Conservation (phyloP, 2,329 filamentous ascomycete genomes). For the Lachnellula occidentalis region DNA sequence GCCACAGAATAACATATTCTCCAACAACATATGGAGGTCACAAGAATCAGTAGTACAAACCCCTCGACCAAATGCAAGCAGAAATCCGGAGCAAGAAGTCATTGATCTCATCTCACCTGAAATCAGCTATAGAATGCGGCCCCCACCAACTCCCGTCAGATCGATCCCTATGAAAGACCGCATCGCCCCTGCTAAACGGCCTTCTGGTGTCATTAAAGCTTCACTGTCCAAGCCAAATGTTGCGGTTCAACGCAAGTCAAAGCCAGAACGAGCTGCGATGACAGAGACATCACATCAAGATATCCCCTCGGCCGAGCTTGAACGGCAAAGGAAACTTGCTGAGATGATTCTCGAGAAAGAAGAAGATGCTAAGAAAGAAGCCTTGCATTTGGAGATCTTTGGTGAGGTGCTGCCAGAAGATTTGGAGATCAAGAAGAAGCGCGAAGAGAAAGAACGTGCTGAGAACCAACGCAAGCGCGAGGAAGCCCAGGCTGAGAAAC, state of each 20-base stretch:
- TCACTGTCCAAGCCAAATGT: not conserved
- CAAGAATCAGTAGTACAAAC: not conserved
- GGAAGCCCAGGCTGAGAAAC: not conserved
- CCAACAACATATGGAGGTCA: slow-evolving; percentile 41
- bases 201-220: not conserved
- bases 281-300: slow-evolving; percentile 30
- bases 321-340: slow-evolving; percentile 14
- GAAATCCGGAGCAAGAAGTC: not conserved
- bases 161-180: slow-evolving; percentile 41
- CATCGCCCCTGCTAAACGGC: slow-evolving; percentile 51
- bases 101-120: slow-evolving; percentile 8
- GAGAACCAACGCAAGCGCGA: slow-evolving; percentile 5
- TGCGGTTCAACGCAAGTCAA: slow-evolving; percentile 38
- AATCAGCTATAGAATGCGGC: not conserved
- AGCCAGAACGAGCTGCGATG: slow-evolving; percentile 62
- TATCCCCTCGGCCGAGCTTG: not conserved
- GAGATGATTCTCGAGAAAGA: slow-evolving; percentile 16
- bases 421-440: slow-evolving; percentile 4
- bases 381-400: slow-evolving; percentile 15
- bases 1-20: slow-evolving; percentile 11
- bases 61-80: not conserved
- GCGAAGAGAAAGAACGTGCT: slow-evolving; percentile 3
- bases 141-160: slow-evolving; percentile 13
- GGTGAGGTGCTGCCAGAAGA: slow-evolving; percentile 17
- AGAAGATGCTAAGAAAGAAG: slow-evolving; percentile 2